phyloP scores from a whole-genome alignment of 73 alveolate species.

The Tetrahymena borealis region DNA sequence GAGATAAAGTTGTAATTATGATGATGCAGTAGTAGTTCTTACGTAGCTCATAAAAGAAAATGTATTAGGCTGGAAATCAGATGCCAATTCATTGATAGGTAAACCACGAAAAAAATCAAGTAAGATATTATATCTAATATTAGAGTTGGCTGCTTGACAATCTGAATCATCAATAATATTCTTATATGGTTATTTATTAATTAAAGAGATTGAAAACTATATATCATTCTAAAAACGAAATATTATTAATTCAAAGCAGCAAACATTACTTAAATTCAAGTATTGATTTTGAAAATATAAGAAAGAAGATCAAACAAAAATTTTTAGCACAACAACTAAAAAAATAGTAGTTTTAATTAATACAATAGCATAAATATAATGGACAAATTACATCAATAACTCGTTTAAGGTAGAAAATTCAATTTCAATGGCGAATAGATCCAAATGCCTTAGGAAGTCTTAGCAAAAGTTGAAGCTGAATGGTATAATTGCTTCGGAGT shows the following conservation, averaged over 20 bases:
- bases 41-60: neutral
- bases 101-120: no score
- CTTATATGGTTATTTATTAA: no score
- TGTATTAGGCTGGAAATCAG: neutral
- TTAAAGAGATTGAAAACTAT: no score
- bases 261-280: no score
- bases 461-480: neutral
- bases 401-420: neutral
- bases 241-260: no score
- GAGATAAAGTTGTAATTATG: neutral
- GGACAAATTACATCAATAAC: neutral
- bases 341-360: no score
- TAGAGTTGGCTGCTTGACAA: no score
- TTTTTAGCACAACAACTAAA: no score
- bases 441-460: neutral
- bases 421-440: neutral
- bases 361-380: neutral
- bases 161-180: neutral
- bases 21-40: neutral
- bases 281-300: no score
- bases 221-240: no score
- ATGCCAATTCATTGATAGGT: neutral
- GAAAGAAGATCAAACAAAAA: no score
- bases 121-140: neutral
- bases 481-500: neutral